Conservation (phyloP, 345 rosid species). For the Isatis tinctoria region DNA sequence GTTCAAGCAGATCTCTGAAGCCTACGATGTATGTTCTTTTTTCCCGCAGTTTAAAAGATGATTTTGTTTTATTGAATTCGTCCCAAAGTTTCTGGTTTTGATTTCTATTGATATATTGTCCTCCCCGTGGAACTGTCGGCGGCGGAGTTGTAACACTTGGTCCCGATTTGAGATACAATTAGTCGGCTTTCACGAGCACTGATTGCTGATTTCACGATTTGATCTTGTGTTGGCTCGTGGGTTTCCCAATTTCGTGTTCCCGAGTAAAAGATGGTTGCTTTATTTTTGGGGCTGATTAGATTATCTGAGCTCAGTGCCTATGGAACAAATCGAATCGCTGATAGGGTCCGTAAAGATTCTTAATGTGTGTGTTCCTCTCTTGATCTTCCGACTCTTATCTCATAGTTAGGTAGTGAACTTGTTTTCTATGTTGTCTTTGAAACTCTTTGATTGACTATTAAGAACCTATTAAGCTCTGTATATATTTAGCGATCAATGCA, state of each 20-base stretch:
- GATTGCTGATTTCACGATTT: constrained; percentile 1
- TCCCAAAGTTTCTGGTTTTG: background rate
- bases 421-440: background rate
- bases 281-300: background rate
- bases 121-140: background rate
- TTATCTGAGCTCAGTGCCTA: background rate
- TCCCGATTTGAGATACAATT: background rate
- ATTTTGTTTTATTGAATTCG: constrained; percentile 4
- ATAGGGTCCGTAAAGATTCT: background rate
- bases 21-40: constrained; percentile 46
- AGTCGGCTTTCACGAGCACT: background rate
- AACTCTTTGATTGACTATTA: background rate
- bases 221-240: background rate
- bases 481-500: background rate
- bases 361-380: background rate
- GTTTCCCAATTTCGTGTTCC: background rate
- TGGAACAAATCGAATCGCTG: background rate
- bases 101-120: background rate
- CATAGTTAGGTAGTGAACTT: background rate
- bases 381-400: background rate
- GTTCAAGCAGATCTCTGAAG: constrained; percentile 74
- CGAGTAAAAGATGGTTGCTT: constrained; percentile 9
- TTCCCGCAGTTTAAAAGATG: background rate
- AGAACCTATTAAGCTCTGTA: background rate
- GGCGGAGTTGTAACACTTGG: background rate